Percentiles rank a stretch among this genome's conserved stretches.
phyloP scores from a whole-genome alignment of 1,284 basidiomycete species.

The Pisolithus thermaeus region DNA sequence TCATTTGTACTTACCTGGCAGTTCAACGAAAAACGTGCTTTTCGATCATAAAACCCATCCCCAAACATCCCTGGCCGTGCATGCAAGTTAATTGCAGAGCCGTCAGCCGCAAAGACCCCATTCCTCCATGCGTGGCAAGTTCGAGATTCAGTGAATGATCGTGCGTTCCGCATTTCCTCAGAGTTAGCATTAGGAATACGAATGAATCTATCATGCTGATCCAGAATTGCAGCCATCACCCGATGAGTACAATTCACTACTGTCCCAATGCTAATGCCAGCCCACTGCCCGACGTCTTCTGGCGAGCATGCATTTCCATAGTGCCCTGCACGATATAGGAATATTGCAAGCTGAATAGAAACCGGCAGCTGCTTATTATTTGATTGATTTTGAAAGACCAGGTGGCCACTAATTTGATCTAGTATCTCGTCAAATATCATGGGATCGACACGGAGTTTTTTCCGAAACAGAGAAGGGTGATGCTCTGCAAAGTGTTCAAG shows the following conservation, averaged over 20 bases:
- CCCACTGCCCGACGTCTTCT: slow-evolving; percentile 1
- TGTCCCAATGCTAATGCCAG: slow-evolving; percentile 1
- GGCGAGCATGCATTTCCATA: slow-evolving; percentile 1
- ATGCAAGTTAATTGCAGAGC: neutral
- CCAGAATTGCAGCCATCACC: neutral
- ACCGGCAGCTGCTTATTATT: neutral
- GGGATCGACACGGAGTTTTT: no score
- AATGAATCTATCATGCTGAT: slow-evolving; percentile 1
- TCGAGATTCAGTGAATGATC: neutral
- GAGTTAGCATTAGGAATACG: neutral
- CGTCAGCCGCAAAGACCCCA: neutral
- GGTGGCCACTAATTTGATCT: no score
- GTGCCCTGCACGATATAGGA: neutral
- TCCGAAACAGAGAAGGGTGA: no score
- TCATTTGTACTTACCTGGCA: neutral
- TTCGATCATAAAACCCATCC: neutral
- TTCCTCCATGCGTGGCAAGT: neutral
- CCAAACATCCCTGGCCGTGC: neutral
- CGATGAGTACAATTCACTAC: slow-evolving; percentile 1
- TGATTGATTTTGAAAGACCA: no score
- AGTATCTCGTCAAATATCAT: no score
- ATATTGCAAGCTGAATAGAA: neutral
- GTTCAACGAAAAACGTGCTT: neutral
- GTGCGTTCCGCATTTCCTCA: neutral
- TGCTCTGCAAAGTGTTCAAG: no score